Percentiles rank a stretch among this genome's conserved stretches.
phyloP scores from a whole-genome alignment of 2,329 filamentous ascomycete species.

The Xylariaceae sp. region DNA sequence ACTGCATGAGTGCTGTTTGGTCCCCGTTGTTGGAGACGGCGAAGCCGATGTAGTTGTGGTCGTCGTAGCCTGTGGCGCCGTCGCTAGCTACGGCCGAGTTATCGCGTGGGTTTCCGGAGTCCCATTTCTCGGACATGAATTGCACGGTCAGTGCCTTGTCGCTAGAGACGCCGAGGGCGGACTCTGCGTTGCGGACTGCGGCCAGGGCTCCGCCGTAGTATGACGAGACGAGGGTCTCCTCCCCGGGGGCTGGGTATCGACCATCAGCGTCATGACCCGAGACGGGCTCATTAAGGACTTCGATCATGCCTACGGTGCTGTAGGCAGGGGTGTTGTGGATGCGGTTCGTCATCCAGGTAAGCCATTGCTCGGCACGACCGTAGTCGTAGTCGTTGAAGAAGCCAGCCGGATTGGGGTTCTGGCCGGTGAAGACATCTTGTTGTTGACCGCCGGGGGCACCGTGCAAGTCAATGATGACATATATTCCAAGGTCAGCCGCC shows the following conservation, averaged over 20 bases:
- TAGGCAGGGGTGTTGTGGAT: slow-evolving; percentile 49
- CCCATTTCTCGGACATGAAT: slow-evolving; percentile 51
- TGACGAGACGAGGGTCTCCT: slow-evolving; percentile 32
- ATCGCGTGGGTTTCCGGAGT: slow-evolving; percentile 48
- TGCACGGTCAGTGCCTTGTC: slow-evolving; percentile 51
- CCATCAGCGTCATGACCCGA: slow-evolving; percentile 32
- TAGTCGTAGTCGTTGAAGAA: slow-evolving; percentile 60
- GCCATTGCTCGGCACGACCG: slow-evolving; percentile 51
- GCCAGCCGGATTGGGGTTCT: slow-evolving; percentile 36
- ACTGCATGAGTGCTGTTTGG: slow-evolving; percentile 18
- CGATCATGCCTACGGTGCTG: slow-evolving; percentile 57
- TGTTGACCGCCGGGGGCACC: slow-evolving; percentile 25
- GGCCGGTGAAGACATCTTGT: slow-evolving; percentile 25
- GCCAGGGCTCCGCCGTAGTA: slow-evolving; percentile 48
- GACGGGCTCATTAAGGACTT: slow-evolving; percentile 58
- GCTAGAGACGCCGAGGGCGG: slow-evolving; percentile 38
- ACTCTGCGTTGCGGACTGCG: slow-evolving; percentile 50
- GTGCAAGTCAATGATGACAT: slow-evolving; percentile 30
- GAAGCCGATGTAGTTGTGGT: slow-evolving; percentile 57
- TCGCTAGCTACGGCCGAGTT: slow-evolving; percentile 42
- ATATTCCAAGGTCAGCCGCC: slow-evolving; percentile 33
- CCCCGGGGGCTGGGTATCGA: slow-evolving; percentile 23
- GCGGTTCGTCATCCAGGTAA: slow-evolving; percentile 53
- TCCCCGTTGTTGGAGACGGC: slow-evolving; percentile 16
- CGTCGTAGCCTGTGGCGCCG: slow-evolving; percentile 51